These are phyloP conservation scores for Fusarium lateritium DNA, from an alignment of 2,329 filamentous ascomycete species.

Conservation along the genomic window DNA sequence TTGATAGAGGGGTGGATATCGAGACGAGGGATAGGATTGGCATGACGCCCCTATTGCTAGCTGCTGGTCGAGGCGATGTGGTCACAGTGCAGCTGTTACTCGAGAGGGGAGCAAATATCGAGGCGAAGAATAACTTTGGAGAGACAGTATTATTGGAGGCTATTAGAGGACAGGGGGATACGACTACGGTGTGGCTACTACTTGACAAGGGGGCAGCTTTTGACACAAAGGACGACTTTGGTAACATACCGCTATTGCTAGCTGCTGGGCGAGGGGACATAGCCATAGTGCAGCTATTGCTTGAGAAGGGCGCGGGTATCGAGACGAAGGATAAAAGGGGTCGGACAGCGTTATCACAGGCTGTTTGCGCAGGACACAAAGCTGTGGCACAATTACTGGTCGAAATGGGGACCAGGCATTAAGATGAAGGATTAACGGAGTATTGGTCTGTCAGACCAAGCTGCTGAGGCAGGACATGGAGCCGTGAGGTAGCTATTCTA, in stretches of 20 bases:
- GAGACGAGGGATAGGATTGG: background rate
- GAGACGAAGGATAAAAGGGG: background rate
- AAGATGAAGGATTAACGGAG: background rate
- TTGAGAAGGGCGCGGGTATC: background rate
- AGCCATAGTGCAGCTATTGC: background rate
- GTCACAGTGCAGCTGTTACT: background rate
- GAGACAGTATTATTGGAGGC: no score
- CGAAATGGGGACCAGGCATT: background rate
- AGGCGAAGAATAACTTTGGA: no score
- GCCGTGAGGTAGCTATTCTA: background rate
- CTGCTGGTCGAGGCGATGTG: background rate
- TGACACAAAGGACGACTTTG: background rate
- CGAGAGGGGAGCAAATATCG: background rate
- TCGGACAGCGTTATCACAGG: background rate
- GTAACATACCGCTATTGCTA: conserved; percentile 6
- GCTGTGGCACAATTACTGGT: background rate
- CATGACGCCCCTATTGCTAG: conserved; percentile 14
- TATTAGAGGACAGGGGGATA: no score
- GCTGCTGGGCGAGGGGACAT: background rate
- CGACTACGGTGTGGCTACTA: no score
- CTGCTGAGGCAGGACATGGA: background rate
- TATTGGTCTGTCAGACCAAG: conserved; percentile 6
- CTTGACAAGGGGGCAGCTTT: no score
- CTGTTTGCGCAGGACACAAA: background rate
- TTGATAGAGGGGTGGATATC: no score